phyloP scores from a whole-genome alignment of 2,329 filamentous ascomycete genomes.

The Salinomyces thailandicus region DNA sequence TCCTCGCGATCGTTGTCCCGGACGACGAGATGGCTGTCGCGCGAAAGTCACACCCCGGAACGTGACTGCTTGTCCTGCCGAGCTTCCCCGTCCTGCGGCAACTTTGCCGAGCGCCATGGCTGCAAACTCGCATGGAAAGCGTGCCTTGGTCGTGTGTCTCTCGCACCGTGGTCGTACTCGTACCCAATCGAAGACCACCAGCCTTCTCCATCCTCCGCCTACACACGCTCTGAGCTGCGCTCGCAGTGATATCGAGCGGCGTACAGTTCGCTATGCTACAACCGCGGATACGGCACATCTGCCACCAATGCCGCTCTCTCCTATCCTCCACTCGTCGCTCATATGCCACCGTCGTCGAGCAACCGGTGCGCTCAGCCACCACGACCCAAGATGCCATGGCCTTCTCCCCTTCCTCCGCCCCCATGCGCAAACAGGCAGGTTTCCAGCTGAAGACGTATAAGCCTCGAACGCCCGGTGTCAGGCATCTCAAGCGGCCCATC shows the following conservation, averaged over 20 bases:
- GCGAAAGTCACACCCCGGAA: background rate
- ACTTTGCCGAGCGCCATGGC: background rate
- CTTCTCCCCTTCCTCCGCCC: slow-evolving; percentile 22
- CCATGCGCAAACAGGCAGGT: slow-evolving; percentile 27
- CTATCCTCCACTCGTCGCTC: slow-evolving; percentile 38
- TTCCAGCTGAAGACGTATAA: slow-evolving; percentile 71
- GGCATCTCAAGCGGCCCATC: slow-evolving; percentile 82
- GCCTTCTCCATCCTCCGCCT: too few species aligned
- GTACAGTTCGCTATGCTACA: slow-evolving; percentile 49
- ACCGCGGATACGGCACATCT: slow-evolving; percentile 48
- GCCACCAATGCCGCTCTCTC: slow-evolving; percentile 39
- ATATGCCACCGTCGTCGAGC: slow-evolving; percentile 42
- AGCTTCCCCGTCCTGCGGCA: background rate
- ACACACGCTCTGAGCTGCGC: too few species aligned
- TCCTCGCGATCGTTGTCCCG: background rate
- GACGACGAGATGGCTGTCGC: background rate
- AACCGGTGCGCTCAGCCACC: slow-evolving; percentile 13
- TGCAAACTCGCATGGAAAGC: background rate
- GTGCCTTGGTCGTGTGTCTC: too few species aligned
- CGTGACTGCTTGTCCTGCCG: background rate
- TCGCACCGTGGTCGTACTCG: background rate
- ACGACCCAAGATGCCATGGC: slow-evolving; percentile 17
- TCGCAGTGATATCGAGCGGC: too few species aligned
- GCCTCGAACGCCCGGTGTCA: slow-evolving; percentile 81
- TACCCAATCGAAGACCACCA: too few species aligned